Evolutionary conservation across 345 rosid genomes (phyloP).

Genomic region (Rhizophora apiculata): DNA sequence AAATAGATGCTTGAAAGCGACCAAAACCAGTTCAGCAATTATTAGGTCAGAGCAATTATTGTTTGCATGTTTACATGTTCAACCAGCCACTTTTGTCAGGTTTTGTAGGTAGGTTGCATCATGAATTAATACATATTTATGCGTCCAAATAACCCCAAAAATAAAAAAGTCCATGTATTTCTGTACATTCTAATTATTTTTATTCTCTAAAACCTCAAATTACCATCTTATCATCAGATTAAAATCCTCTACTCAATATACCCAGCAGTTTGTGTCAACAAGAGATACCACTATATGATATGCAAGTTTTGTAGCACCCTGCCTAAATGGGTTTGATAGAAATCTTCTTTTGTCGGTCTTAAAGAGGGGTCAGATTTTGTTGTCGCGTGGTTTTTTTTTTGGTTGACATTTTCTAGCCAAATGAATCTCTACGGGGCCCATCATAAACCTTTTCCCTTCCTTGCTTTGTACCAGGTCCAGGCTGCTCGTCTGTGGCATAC

Average conservation of each 20-base stretch:
- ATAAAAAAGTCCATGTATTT: too few relatives aligned
- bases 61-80: background rate
- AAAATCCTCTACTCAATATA: background rate
- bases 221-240: background rate
- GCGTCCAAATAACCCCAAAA: too few relatives aligned
- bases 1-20: conserved; percentile 43
- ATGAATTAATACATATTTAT: too few relatives aligned
- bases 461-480: conserved; percentile 56
- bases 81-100: conserved; percentile 26
- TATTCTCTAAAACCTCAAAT: background rate
- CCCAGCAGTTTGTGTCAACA: background rate
- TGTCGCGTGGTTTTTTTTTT: background rate
- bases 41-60: conserved; percentile 21
- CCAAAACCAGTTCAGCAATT: conserved; percentile 26
- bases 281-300: background rate
- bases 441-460: background rate
- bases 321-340: background rate
- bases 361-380: background rate
- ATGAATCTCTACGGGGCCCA: conserved; percentile 2
- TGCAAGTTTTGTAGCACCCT: background rate
- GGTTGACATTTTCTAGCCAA: background rate
- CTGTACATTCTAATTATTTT: too few relatives aligned
- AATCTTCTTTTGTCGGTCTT: background rate
- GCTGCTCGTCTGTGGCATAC: conserved; percentile 97
- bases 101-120: conserved; percentile 4